Evolutionary conservation across 1,284 basidiomycete genomes (phyloP).

Genomic region (Jaminaea rosea): DNA sequence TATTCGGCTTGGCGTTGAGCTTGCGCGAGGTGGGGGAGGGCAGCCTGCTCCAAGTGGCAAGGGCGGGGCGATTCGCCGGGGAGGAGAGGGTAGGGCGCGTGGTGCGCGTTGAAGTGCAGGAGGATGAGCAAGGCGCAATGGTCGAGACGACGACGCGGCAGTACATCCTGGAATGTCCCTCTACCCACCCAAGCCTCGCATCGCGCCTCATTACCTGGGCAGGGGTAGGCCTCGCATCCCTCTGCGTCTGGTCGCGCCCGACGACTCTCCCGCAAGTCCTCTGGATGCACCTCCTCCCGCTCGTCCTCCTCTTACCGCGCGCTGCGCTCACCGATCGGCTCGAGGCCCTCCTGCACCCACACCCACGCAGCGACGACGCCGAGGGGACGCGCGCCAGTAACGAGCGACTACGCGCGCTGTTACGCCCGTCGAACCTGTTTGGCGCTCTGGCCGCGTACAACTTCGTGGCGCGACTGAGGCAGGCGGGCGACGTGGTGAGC

Average conservation of each 20-base stretch:
- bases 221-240: not conserved
- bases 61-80: not conserved
- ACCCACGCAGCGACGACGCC: not conserved
- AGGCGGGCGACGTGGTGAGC: not conserved
- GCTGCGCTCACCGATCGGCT: not conserved
- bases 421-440: not conserved
- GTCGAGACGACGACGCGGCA: constrained; percentile 2
- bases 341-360: not conserved
- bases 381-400: not conserved
- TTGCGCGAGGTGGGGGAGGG: constrained; percentile 38
- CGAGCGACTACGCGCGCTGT: not conserved
- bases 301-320: constrained; percentile 53
- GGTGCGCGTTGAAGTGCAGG: not conserved
- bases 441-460: not conserved
- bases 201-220: constrained; percentile 1
- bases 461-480: not conserved
- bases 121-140: not conserved
- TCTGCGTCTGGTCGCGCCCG: constrained; percentile 52
- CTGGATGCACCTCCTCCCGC: constrained; percentile 57
- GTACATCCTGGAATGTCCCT: not conserved
- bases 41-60: not conserved
- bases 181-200: not conserved
- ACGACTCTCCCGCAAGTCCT: constrained; percentile 56
- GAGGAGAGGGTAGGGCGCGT: not conserved
- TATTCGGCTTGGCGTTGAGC: constrained; percentile 59